Conservation (phyloP, 768 basidiomycete species). For the Crucibulum laeve region DNA sequence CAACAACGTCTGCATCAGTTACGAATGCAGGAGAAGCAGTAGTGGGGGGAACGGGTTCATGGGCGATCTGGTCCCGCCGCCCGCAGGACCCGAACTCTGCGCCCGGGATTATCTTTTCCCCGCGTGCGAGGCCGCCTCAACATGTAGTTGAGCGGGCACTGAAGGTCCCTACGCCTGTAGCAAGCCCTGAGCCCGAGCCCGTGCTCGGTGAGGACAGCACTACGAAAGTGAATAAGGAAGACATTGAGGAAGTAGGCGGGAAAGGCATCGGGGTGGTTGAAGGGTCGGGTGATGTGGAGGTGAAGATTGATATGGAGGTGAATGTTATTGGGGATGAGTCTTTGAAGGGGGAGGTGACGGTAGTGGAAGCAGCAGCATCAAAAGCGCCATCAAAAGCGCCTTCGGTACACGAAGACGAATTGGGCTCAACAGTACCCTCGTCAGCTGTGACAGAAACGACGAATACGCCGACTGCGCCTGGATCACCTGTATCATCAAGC, state of each 20-base stretch:
- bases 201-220: slow-evolving; percentile 2
- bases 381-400: not conserved
- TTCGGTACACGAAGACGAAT: slow-evolving; percentile 7
- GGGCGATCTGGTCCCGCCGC: slow-evolving; percentile 72
- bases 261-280: not conserved
- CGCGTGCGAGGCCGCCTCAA: slow-evolving; percentile 55
- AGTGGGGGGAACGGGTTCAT: too few species aligned
- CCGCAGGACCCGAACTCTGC: slow-evolving; percentile 61
- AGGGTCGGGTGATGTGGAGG: not conserved
- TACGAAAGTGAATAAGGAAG: not conserved
- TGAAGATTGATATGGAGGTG: not conserved
- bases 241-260: too few species aligned
- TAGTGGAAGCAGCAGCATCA: not conserved
- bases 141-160: slow-evolving; percentile 55
- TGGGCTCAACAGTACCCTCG: slow-evolving; percentile 35
- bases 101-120: slow-evolving; percentile 70
- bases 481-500: slow-evolving; percentile 55
- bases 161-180: slow-evolving; percentile 45
- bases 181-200: slow-evolving; percentile 22
- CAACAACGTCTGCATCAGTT: slow-evolving; percentile 1
- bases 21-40: slow-evolving; percentile 13
- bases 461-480: slow-evolving; percentile 44
- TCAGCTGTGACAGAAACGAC: slow-evolving; percentile 48
- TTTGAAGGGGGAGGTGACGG: not conserved
- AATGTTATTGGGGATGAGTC: not conserved